These are phyloP conservation scores for Russula sp. DNA, from an alignment of 768 basidiomycete species.

Conservation along the genomic window DNA sequence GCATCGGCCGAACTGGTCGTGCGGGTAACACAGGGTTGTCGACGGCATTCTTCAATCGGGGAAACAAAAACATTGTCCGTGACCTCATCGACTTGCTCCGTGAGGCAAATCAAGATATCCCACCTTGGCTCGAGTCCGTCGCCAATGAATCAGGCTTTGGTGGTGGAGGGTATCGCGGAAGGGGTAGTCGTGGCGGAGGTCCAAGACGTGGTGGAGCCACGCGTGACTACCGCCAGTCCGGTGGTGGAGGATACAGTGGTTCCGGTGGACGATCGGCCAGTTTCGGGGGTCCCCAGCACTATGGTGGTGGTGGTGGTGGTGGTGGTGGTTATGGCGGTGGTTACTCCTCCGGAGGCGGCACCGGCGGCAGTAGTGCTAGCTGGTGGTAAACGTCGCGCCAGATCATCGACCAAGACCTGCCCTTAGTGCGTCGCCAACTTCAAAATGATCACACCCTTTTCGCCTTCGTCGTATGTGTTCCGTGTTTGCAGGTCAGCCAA, in stretches of 20 bases:
- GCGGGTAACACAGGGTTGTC: constrained; percentile 96
- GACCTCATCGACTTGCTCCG: constrained; percentile 91
- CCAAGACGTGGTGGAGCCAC: constrained; percentile 59
- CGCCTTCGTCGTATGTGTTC: constrained; percentile 14
- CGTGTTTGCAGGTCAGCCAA: constrained; percentile 10
- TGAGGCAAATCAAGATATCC: constrained; percentile 96
- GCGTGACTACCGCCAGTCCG: constrained; percentile 43
- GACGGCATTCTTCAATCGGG: constrained; percentile 94
- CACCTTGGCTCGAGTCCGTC: constrained; percentile 84
- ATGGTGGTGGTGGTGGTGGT: constrained; percentile 36
- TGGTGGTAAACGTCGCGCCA: constrained; percentile 50
- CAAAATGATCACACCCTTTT: constrained; percentile 11
- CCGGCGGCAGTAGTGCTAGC: constrained; percentile 34
- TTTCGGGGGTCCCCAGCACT: constrained; percentile 34
- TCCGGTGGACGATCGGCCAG: constrained; percentile 38
- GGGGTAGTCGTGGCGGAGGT: constrained; percentile 51
- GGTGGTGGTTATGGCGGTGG: constrained; percentile 35
- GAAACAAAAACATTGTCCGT: constrained; percentile 87
- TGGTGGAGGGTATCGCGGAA: constrained; percentile 46
- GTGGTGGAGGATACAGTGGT: constrained; percentile 38
- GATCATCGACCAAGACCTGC: constrained; percentile 6
- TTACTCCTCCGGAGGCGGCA: constrained; percentile 29
- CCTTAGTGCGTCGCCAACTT: neutral
- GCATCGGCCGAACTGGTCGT: constrained; percentile 97
- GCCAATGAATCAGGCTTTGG: constrained; percentile 79